Percentiles rank a stretch among this genome's conserved stretches.
Evolutionary conservation across 75 land plant species (phyloP).

Genomic region (Chamaecyparis obtusa): DNA sequence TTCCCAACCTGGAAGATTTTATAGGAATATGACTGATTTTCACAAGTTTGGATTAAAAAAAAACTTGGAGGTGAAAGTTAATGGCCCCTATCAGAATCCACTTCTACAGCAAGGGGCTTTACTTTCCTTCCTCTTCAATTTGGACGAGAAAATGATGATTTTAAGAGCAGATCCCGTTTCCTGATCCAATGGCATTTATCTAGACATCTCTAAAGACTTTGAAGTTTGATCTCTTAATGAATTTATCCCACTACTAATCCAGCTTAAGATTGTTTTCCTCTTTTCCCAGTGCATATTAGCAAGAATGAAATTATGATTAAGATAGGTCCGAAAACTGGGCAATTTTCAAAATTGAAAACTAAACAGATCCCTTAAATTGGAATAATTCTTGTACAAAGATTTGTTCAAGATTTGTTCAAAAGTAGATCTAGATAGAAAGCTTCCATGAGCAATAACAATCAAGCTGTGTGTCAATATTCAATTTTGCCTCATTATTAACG

Average conservation of each 20-base stretch:
- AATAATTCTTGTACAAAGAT: not conserved
- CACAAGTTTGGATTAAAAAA: not conserved
- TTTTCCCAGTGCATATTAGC: not conserved
- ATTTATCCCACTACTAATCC: not conserved
- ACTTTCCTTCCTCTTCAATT: not conserved
- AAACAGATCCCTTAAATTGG: not conserved
- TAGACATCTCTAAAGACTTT: not conserved
- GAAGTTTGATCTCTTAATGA: not conserved
- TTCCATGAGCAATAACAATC: not conserved
- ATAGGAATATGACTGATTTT: not conserved
- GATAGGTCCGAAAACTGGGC: not conserved
- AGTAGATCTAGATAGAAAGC: not conserved
- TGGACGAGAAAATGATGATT: not conserved
- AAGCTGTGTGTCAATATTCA: not conserved
- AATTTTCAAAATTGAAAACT: not conserved
- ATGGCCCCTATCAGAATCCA: not conserved
- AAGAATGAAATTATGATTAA: not conserved
- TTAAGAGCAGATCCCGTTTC: not conserved
- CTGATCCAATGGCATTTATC: not conserved
- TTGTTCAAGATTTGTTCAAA: too few relatives aligned
- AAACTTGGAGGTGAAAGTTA: not conserved
- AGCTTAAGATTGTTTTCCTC: not conserved
- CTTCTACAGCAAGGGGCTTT: not conserved
- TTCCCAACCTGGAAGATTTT: not conserved
- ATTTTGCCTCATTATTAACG: too few relatives aligned